Evolutionary conservation across 2,329 filamentous ascomycete species (phyloP).

Genomic region (Fusarium sterilihyphosum): DNA sequence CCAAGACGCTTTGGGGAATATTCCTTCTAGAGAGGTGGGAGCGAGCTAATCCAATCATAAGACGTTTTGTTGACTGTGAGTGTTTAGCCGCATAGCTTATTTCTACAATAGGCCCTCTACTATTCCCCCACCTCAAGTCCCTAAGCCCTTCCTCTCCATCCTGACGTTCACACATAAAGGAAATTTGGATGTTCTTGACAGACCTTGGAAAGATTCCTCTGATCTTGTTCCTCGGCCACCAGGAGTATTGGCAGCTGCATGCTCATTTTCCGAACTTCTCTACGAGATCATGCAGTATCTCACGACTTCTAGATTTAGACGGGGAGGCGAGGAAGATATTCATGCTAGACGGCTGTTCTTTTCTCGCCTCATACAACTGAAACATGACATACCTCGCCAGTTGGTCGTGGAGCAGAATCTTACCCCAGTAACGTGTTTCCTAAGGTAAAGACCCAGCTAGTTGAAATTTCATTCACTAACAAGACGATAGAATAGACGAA

Average conservation of each 20-base stretch:
- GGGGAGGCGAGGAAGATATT: not conserved
- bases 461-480: not conserved
- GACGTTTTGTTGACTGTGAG: not conserved
- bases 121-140: not conserved
- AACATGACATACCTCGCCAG: not conserved
- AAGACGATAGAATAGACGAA: not conserved
- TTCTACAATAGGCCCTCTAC: not conserved
- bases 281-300: not conserved
- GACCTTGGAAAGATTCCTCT: not conserved
- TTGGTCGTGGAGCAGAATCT: not conserved
- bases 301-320: not conserved
- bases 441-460: not conserved
- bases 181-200: not conserved
- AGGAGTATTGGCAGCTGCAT: not conserved
- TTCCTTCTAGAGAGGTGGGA: constrained; percentile 2
- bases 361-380: not conserved
- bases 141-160: not conserved
- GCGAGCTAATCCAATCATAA: not conserved
- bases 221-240: not conserved
- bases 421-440: not conserved
- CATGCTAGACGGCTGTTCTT: not conserved
- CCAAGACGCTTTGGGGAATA: not conserved
- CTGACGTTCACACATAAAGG: not conserved
- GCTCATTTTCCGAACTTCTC: not conserved
- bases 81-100: not conserved